Evolutionary conservation across 305 asterid genomes (phyloP), one percentile per base, ranked within the genome.

Genomic region (Salvia sclarea): DNA sequence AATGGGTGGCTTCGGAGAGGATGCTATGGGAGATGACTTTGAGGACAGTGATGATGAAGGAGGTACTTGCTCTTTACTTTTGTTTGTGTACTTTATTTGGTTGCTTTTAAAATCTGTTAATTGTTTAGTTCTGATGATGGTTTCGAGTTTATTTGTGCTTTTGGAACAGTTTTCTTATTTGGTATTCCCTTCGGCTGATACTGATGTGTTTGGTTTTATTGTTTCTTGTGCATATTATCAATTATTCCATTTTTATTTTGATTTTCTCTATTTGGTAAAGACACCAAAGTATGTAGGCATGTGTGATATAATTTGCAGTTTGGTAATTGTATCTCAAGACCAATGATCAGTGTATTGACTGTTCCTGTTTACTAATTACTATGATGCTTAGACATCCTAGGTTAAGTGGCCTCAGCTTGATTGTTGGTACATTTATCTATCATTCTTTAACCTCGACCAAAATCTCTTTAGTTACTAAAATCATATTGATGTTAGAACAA

Each of bases 31-130:
- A 20, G 89, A 87, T 55, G 95, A 83, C 70, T 80, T 86, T 48
- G 98, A 89, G 5, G 95, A 85, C 33, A 88, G 93, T 50, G 98
- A 88, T 4, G 97, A 92, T 33, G 98, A 86, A 82, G 98, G 98
- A 82, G 98, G 98, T 89, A 86, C 64, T 59, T 22, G 17, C 10
- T 40, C 21, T 2, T 60, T 66, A 18, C 11, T 59, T 53, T 47
- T 11, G 8, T 38, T 20, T 28, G 48, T 22, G n/a, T n/a, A n/a
- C n/a, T 41, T 37, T 0, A 1, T 28, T 33, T 66, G n/a, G 43
- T 59, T 5, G 25, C 12, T 41, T 45, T 40, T 35, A 68, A 4
- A 37, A 21, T 40, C 12, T n/a, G 41, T 66, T 6, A 9, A 24
- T 35, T 3, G 2, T 30, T 44, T 22, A 7, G 5, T 25, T 16